Conservation (phyloP, 1,139 yeast genomes). For the Kodamaea ohmeri region DNA sequence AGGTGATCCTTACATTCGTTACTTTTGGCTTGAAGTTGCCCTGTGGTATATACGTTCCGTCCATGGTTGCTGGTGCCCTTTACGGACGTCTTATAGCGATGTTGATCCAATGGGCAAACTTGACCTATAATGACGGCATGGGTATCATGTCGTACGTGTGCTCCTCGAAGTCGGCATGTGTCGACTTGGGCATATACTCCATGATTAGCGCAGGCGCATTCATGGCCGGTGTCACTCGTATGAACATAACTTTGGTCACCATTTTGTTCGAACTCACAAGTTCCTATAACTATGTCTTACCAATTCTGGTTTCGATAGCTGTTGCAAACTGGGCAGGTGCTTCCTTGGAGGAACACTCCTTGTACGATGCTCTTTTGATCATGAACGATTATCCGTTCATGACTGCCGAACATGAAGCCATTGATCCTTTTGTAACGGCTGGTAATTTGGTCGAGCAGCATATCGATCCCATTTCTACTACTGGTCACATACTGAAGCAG, state of each 20-base stretch:
- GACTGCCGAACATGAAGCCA: constrained; percentile 39
- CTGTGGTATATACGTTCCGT: constrained; percentile 66
- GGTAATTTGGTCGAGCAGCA: constrained; percentile 24
- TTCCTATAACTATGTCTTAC: constrained; percentile 57
- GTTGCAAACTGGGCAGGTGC: constrained; percentile 61
- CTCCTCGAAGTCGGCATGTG: constrained; percentile 27
- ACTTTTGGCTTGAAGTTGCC: constrained; percentile 66
- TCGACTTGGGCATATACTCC: constrained; percentile 62
- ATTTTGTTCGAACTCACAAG: constrained; percentile 62
- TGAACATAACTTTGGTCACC: constrained; percentile 62
- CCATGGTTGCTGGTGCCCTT: constrained; percentile 67
- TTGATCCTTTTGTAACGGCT: constrained; percentile 33
- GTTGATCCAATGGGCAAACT: constrained; percentile 41
- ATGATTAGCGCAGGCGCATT: constrained; percentile 69
- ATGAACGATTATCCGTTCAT: constrained; percentile 57
- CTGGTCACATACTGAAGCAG: too few species aligned
- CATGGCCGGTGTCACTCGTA: constrained; percentile 67
- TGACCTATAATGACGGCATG: constrained; percentile 16
- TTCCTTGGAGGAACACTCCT: constrained; percentile 49
- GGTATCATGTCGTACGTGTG: constrained; percentile 19
- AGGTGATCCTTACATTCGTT: constrained; percentile 46
- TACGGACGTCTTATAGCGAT: constrained; percentile 58
- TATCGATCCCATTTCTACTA: too few species aligned
- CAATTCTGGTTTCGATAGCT: constrained; percentile 56
- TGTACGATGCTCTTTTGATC: constrained; percentile 50